Evolutionary conservation across 352 stramenopile genomes (phyloP).

Genomic region (Phytophthora sansomeana): DNA sequence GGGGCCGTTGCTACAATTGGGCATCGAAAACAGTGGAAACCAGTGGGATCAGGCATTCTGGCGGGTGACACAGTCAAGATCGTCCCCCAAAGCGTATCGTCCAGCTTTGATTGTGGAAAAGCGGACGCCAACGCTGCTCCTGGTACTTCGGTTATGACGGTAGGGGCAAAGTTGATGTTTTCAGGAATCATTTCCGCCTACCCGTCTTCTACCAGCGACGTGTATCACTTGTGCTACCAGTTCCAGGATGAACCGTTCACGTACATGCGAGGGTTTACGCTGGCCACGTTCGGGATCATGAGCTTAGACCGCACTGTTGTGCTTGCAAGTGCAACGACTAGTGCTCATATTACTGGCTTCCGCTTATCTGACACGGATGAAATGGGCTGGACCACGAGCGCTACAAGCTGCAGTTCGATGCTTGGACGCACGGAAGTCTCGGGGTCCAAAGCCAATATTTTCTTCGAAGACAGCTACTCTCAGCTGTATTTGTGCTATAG

Average conservation of each 20-base stretch:
- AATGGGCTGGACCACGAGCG: slow-evolving; percentile 59
- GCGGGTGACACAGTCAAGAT: slow-evolving; percentile 62
- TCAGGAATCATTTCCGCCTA: slow-evolving; percentile 47
- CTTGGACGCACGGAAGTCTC: slow-evolving; percentile 42
- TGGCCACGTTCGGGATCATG: slow-evolving; percentile 57
- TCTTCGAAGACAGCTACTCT: slow-evolving; percentile 44
- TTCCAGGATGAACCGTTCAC: slow-evolving; percentile 74
- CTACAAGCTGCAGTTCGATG: slow-evolving; percentile 44
- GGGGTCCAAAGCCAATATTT: slow-evolving; percentile 37
- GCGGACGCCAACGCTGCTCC: slow-evolving; percentile 44
- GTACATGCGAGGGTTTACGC: slow-evolving; percentile 48
- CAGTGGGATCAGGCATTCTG: slow-evolving; percentile 55
- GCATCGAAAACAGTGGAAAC: slow-evolving; percentile 56
- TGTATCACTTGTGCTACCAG: slow-evolving; percentile 78
- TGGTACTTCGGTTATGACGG: slow-evolving; percentile 49
- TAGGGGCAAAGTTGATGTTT: slow-evolving; percentile 42
- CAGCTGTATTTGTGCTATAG: slow-evolving; percentile 70
- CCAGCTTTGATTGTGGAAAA: slow-evolving; percentile 58
- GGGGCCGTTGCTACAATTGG: slow-evolving; percentile 56
- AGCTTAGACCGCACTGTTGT: slow-evolving; percentile 53
- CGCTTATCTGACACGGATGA: slow-evolving; percentile 56
- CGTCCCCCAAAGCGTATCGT: slow-evolving; percentile 51
- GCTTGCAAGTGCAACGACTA: slow-evolving; percentile 53
- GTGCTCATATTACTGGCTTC: slow-evolving; percentile 56
- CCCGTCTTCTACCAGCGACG: slow-evolving; percentile 45